phyloP scores from a whole-genome alignment of 352 stramenopile species.

The Globisporangium megalacanthum region DNA sequence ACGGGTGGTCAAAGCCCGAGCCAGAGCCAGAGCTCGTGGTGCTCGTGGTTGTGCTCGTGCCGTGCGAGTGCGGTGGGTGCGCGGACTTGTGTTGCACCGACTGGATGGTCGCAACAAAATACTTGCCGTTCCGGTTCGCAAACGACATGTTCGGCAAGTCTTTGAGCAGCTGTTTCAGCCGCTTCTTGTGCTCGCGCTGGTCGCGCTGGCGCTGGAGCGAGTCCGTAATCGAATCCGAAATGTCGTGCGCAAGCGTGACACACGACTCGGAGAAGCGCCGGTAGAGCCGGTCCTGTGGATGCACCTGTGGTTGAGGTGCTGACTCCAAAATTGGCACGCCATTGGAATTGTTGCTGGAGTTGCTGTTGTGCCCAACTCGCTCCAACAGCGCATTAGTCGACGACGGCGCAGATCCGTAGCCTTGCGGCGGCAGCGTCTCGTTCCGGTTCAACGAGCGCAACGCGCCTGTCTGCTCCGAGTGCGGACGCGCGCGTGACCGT shows the following conservation, averaged over 20 bases:
- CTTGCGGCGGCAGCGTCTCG: constrained; percentile 1
- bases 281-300: constrained; percentile 8
- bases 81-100: constrained; percentile 27
- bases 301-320: background rate
- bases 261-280: constrained; percentile 27
- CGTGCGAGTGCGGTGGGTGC: too few species aligned
- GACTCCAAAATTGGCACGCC: background rate
- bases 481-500: background rate
- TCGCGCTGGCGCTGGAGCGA: constrained; percentile 40
- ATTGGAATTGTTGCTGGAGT: background rate
- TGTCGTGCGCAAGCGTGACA: constrained; percentile 26
- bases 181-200: constrained; percentile 40
- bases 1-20: background rate
- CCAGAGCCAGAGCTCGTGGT: background rate
- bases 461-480: constrained; percentile 8
- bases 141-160: constrained; percentile 80
- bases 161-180: constrained; percentile 48
- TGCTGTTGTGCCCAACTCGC: background rate
- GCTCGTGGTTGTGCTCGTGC: background rate
- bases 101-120: constrained; percentile 52
- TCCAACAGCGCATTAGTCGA: background rate
- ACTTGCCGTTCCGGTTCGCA: constrained; percentile 39
- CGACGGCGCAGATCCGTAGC: constrained; percentile 2
- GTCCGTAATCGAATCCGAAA: constrained; percentile 22
- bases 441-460: background rate